A percentile compares a stretch with the other conserved stretches of the same genome.
phyloP scores from a whole-genome alignment of 2,329 filamentous ascomycete genomes.

The Zymoseptoria crescenta region DNA sequence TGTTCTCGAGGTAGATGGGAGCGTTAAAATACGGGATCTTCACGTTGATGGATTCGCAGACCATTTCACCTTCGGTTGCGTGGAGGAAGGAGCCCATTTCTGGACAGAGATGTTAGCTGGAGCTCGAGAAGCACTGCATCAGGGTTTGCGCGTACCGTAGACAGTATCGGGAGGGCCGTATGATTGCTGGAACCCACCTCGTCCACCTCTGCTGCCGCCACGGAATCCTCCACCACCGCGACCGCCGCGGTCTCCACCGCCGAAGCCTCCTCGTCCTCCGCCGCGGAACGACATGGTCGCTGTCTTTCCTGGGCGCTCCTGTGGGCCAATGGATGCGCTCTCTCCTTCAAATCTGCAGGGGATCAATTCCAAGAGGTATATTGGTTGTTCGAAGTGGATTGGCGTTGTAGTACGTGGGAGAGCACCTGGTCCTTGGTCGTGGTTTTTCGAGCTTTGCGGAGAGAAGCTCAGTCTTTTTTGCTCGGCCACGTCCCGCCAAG shows the following conservation, averaged over 20 bases:
- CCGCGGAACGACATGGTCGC: constrained; percentile 23
- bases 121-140: no score
- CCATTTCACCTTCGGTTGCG: constrained; percentile 93
- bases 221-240: constrained; percentile 19
- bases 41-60: constrained; percentile 88
- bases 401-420: background rate
- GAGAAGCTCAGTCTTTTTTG: background rate
- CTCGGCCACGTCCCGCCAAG: background rate
- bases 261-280: constrained; percentile 14
- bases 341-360: background rate
- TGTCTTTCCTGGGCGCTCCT: background rate
- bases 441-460: background rate
- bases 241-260: constrained; percentile 16
- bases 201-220: constrained; percentile 21
- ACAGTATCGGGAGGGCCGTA: constrained; percentile 40
- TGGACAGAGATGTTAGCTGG: background rate
- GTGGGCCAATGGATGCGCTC: background rate
- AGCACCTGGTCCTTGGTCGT: background rate
- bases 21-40: constrained; percentile 99
- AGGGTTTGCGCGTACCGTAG: constrained; percentile 28
- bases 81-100: constrained; percentile 95
- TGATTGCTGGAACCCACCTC: constrained; percentile 31
- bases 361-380: background rate
- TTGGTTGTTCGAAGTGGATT: background rate
- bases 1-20: constrained; percentile 98